These are phyloP conservation scores for Phytophthora pini DNA, from an alignment of 352 stramenopile genomes.

Conservation along the genomic window DNA sequence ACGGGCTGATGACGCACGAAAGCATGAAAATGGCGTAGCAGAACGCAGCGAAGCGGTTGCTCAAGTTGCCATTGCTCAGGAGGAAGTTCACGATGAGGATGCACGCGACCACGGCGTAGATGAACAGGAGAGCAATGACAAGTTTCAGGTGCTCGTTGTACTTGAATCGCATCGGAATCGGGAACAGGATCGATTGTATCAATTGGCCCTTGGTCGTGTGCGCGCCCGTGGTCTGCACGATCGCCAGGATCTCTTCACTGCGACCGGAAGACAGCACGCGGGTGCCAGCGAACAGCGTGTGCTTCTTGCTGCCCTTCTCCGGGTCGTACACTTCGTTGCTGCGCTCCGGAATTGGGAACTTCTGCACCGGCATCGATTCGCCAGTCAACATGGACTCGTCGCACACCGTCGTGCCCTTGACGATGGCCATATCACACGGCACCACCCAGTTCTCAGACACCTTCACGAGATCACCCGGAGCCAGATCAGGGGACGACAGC, in stretches of 20 bases:
- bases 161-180: conserved; percentile 89
- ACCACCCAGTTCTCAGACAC: conserved; percentile 19
- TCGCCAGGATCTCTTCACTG: conserved; percentile 66
- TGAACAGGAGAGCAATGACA: conserved; percentile 78
- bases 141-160: conserved; percentile 91
- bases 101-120: conserved; percentile 74
- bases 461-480: conserved; percentile 72
- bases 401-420: conserved; percentile 71
- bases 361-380: conserved; percentile 89
- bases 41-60: conserved; percentile 48
- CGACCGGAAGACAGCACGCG: conserved; percentile 73
- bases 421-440: conserved; percentile 74
- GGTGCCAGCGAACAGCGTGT: conserved; percentile 90
- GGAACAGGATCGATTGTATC: conserved; percentile 87
- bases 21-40: conserved; percentile 84
- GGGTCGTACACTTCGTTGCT: conserved; percentile 62
- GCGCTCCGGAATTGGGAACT: conserved; percentile 66
- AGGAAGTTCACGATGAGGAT: conserved; percentile 72
- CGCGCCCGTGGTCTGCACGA: conserved; percentile 84
- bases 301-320: conserved; percentile 71
- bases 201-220: conserved; percentile 88
- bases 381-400: conserved; percentile 81
- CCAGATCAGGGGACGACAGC: conserved; percentile 49
- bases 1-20: conserved; percentile 69
- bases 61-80: conserved; percentile 53